Evolutionary conservation across 768 basidiomycete genomes (phyloP).

Genomic region (Gymnopilus dilepis): DNA sequence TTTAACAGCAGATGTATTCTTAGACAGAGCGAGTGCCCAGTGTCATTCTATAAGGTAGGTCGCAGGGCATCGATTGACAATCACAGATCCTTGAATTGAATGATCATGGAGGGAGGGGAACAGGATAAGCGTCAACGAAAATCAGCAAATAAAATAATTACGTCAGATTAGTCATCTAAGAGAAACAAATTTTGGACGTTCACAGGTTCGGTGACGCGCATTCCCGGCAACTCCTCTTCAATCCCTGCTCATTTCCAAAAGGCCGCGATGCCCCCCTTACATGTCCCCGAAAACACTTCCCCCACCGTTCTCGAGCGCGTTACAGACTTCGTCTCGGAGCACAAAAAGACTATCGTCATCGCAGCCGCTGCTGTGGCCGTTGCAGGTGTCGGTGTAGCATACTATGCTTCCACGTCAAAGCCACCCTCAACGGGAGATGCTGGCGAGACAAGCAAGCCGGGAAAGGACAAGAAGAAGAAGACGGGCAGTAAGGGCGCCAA

Average conservation of each 20-base stretch:
- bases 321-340: constrained; percentile 72
- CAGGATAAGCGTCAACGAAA: no score
- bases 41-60: no score
- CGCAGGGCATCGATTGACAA: no score
- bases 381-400: constrained; percentile 74
- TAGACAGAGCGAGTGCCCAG: no score
- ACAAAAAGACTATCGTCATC: constrained; percentile 77
- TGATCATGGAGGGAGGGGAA: no score
- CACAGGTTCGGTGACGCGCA: constrained; percentile 17
- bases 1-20: no score
- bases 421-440: constrained; percentile 30
- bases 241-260: constrained; percentile 8
- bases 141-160: constrained; percentile 4
- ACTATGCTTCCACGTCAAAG: constrained; percentile 66
- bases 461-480: constrained; percentile 52
- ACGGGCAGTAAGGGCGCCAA: constrained; percentile 40
- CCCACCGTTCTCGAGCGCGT: constrained; percentile 60
- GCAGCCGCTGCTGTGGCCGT: constrained; percentile 73
- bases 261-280: constrained; percentile 17
- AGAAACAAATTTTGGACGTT: constrained; percentile 23
- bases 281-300: constrained; percentile 20
- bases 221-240: constrained; percentile 19
- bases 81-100: no score
- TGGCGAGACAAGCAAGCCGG: constrained; percentile 46
- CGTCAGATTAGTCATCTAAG: constrained; percentile 4